Base-by-base conservation (phyloP, 164 flowering plant species). In the Sextonia rubra region DNA sequence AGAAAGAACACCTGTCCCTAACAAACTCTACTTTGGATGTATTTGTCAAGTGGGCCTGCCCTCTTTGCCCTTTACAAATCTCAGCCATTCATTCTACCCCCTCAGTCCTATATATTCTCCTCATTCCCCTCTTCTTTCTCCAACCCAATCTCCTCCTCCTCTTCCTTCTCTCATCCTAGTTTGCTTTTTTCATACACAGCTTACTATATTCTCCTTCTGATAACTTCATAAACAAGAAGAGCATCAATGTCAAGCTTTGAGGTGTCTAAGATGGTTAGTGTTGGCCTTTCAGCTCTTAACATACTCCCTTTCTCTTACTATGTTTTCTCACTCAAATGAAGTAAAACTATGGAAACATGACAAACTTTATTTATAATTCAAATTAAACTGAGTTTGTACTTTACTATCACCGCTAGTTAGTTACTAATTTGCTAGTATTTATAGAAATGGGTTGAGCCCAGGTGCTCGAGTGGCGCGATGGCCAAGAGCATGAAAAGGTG, bases 221-320 rank as follows among this genome's bases (percentile, higher is more conserved):
- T 23, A 12, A 20, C 44, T 37, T n/a, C 69, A 14, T 2, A 67
- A 37, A 67, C 2, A 7, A 63, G 68, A 56, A 60, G 47, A 69
- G 14, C 75, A 60, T 56, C 83, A 80, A 87, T 89, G 93, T 82
- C 84, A 55, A 77, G 81, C 74, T 62, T 83, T 17, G 83, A 85
- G 27, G 56, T 78, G 18, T 78, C 76, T 60, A 82, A 73, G 69
- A 78, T 80, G 90, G 92, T 88, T 25, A 67, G 86, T 75, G 32
- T 49, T 37, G 3, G 25, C 26, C 56, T 66, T 69, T 20, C 58
- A 52, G 7, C n/a, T 20, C n/a, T 18, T 15, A 52, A 52, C n/a
- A 15, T 52, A 52, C 17, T 52, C 4, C 3, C n/a, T 52, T 20
- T 52, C 58, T 52, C 58, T 52, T 20, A 15, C 15, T 52, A 9